Base-by-base conservation (phyloP, 306 rosid species). In the Medicago ruthenica region DNA sequence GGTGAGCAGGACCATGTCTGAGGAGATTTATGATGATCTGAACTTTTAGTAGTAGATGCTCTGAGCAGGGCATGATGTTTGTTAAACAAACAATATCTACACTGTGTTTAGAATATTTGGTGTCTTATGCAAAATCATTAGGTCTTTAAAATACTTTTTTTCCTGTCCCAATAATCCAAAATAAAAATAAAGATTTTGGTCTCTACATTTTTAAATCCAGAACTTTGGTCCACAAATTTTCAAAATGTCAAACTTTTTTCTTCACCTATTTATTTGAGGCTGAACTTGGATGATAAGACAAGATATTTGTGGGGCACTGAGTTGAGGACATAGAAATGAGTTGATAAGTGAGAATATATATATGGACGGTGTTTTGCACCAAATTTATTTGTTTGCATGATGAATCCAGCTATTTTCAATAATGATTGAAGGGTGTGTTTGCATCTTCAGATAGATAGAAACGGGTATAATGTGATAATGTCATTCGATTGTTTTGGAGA, bases 11-110 rank as follows among this genome's bases (percentile, higher is more conserved):
- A 55, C 55, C 41, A 50, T 57, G 51, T 27, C 20, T 50, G 59
- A 71, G 51, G 78, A 80, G 70, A 42, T 53, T 75, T 51, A 22
- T 40, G 40, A 75, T 58, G 68, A 45, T 69, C 42, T 51, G 54
- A 54, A 73, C 68, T 74, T n/a, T 9, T 50, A 6, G 18, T 50
- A 50, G 55, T 50, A 45, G 13, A 45, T 45, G 51, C 4, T 45
- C 51, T 4, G 16, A 45, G 11, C 18, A 16, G n/a, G 57, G 63
- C 9, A 57, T 57, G 37, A 1, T 57, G 16, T 21, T 57, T 57
- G 8, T 21, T 37, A 6, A 21, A 57, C 37, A 21, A 57, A 11
- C 37, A 21, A 57, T 55, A 57, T 21, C 34, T 9, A 20, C 34
- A 4, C 7, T 51, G 34, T 57, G 17, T 59, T 24, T 59, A 24